Evolutionary conservation across 75 land plant genomes (phyloP).

Genomic region (Adiantum capillusveneris): DNA sequence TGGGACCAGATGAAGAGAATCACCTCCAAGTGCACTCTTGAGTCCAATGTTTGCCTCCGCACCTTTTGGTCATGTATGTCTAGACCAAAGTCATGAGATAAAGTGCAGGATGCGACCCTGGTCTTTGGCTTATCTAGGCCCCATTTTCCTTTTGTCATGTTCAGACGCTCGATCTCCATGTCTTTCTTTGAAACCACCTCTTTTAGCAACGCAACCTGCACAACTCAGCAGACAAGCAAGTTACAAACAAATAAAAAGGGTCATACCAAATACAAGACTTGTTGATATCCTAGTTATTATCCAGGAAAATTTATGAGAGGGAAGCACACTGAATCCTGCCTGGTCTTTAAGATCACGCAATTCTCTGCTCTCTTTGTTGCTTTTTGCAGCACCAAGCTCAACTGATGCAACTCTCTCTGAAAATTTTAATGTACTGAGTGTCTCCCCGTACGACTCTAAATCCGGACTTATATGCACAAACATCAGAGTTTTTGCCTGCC

Average conservation of each 20-base stretch:
- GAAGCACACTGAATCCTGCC: conserved; percentile 22
- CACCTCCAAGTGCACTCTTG: too few relatives aligned
- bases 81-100: too few relatives aligned
- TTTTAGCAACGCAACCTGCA: conserved; percentile 63
- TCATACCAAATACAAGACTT: background rate
- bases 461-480: conserved; percentile 98
- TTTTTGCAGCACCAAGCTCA: conserved; percentile 91
- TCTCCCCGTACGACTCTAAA: conserved; percentile 83
- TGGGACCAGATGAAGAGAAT: too few relatives aligned
- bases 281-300: background rate
- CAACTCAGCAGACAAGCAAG: conserved; percentile 32
- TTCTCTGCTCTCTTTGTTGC: conserved; percentile 89
- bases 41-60: too few relatives aligned
- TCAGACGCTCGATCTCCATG: conserved; percentile 62
- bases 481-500: conserved; percentile 99
- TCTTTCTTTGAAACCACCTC: conserved; percentile 68
- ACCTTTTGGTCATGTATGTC: too few relatives aligned
- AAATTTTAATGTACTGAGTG: conserved; percentile 87
- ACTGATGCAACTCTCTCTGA: conserved; percentile 94
- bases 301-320: background rate
- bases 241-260: background rate
- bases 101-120: too few relatives aligned
- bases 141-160: conserved; percentile 29
- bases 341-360: conserved; percentile 78
- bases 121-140: too few relatives aligned